Conservation (phyloP, 306 rosid genomes). For the Delonix regia region DNA sequence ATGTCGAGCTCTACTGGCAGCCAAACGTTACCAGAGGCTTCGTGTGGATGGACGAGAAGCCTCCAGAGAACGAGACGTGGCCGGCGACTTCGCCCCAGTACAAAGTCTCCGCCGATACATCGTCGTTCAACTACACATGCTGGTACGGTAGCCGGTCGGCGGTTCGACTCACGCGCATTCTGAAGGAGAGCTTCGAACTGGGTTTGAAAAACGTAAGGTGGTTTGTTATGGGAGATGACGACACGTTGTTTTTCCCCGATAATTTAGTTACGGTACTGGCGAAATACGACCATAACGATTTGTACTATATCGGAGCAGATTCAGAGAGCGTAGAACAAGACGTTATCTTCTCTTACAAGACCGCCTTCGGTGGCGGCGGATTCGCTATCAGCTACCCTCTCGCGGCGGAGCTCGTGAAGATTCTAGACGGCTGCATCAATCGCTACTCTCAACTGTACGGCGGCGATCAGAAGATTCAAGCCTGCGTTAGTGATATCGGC, state of each 20-base stretch:
- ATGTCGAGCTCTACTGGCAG: constrained; percentile 70
- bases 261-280: constrained; percentile 48
- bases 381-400: constrained; percentile 57
- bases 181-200: constrained; percentile 62
- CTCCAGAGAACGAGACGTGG: constrained; percentile 46
- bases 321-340: constrained; percentile 66
- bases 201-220: constrained; percentile 47
- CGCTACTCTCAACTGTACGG: constrained; percentile 50
- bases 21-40: constrained; percentile 52
- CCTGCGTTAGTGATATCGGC: constrained; percentile 58
- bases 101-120: constrained; percentile 45
- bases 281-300: constrained; percentile 56
- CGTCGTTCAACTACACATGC: constrained; percentile 51
- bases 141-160: constrained; percentile 47
- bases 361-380: constrained; percentile 63
- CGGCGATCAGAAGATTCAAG: constrained; percentile 59
- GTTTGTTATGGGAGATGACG: constrained; percentile 74
- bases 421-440: constrained; percentile 57
- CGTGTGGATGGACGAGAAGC: constrained; percentile 64
- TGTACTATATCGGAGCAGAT: constrained; percentile 58
- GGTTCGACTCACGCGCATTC: constrained; percentile 47
- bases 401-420: constrained; percentile 50
- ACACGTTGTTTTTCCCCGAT: constrained; percentile 53
- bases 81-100: constrained; percentile 43
- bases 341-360: constrained; percentile 40